These are phyloP conservation scores for Yamadazyma blattariae DNA, from an alignment of 1,139 yeast species.

Conservation along the genomic window DNA sequence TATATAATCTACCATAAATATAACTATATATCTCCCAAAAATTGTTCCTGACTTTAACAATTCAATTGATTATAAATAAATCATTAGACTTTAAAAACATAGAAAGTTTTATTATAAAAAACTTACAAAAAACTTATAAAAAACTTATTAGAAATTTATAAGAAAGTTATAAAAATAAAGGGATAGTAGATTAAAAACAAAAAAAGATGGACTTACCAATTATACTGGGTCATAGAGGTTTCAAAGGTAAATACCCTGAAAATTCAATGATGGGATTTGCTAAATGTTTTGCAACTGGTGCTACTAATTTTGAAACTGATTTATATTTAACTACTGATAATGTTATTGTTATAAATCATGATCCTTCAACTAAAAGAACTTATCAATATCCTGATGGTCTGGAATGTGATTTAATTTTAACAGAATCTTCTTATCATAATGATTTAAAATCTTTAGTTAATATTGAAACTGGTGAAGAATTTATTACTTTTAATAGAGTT, in stretches of 20 bases:
- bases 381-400: slow-evolving; percentile 48
- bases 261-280: slow-evolving; percentile 74
- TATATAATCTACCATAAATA: too few relatives aligned
- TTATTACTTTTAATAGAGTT: slow-evolving; percentile 62
- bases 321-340: slow-evolving; percentile 76
- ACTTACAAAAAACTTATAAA: too few relatives aligned
- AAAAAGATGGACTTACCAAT: slow-evolving; percentile 20
- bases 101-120: too few relatives aligned
- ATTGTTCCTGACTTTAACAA: too few relatives aligned
- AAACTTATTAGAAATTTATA: too few relatives aligned
- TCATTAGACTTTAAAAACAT: too few relatives aligned
- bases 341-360: slow-evolving; percentile 75
- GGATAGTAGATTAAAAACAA: background rate
- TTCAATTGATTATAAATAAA: too few relatives aligned
- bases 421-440: slow-evolving; percentile 36
- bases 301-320: slow-evolving; percentile 78
- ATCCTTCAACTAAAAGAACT: slow-evolving; percentile 56
- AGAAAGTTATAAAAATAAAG: too few relatives aligned
- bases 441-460: slow-evolving; percentile 53
- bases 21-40: too few relatives aligned
- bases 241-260: slow-evolving; percentile 67
- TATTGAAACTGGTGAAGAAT: slow-evolving; percentile 49
- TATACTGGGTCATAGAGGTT: slow-evolving; percentile 49
- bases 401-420: slow-evolving; percentile 38
- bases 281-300: slow-evolving; percentile 69